Base-by-base conservation (phyloP, 1,139 yeast genomes). In the Saccharomyces pastorianus region DNA sequence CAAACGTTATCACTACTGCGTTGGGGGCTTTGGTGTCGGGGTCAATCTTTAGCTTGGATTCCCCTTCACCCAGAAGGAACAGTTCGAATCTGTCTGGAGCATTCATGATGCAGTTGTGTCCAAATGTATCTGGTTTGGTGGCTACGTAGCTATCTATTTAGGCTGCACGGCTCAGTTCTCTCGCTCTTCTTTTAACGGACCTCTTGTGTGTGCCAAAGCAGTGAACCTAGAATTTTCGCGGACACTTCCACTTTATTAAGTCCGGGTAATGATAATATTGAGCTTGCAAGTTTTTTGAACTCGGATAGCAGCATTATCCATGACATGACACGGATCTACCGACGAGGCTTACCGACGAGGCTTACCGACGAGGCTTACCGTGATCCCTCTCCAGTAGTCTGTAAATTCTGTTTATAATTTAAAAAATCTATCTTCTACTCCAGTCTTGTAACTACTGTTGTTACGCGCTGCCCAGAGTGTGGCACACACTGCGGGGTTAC, bases 71-170 rank as follows among this genome's bases (percentile, higher is more conserved):
- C 64, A 93, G 79, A 64, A 93, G 82, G 70, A 93, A 93, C 52
- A 93, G 81, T 76, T 93, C 99, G 70, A 91, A 93, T 79, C 99
- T 85, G 76, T 93, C 99, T 73, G 99, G 99, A 64, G 98, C 99
- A 75, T 93, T 93, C 98, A 93, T 93, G 52, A 41, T 46, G 47
- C 38, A 32, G 47, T 29, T 25, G 27, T 28, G 17, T 52, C 34
- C 38, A 20, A 17, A 17, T 13, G 27, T 42, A n/a, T 46, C 27
- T 25, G 26, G 38, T 26, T 51, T 23, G n/a, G 23, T 25, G 46
- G 27, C 34, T 47, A 23, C 26, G 31, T 9, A 4, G 44, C n/a
- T n/a, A n/a, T 26, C 28, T 26, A 7, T 14, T 4, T 32, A 5
- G n/a, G 17, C 44, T 38, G 26, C 14, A 7, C 26, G 20, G 25